Percentiles rank a stretch among this genome's conserved stretches.
phyloP scores from a whole-genome alignment of 495 filamentous ascomycete genomes.

The Penicillium odoratum region DNA sequence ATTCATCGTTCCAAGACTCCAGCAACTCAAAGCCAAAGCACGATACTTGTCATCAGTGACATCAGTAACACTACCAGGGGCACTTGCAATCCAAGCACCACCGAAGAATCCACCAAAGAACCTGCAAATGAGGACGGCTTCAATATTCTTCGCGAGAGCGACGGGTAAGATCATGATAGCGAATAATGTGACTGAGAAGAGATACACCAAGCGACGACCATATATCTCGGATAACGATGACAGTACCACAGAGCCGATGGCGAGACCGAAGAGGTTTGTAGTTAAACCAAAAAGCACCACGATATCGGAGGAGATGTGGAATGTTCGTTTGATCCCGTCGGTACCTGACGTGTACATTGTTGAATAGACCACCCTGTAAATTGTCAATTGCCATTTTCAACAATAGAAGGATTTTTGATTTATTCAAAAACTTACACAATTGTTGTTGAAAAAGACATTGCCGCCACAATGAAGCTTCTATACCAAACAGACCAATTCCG shows the following conservation, averaged over 20 bases:
- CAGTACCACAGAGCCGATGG: slow-evolving; percentile 64
- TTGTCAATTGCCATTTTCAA: neutral
- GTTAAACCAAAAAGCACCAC: slow-evolving; percentile 71
- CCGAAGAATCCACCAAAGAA: slow-evolving; percentile 65
- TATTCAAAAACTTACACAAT: slow-evolving; percentile 43
- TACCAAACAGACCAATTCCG: slow-evolving; percentile 68
- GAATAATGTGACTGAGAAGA: slow-evolving; percentile 60
- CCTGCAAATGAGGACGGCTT: slow-evolving; percentile 58
- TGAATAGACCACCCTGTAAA: slow-evolving; percentile 61
- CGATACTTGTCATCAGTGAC: slow-evolving; percentile 66
- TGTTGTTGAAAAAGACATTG: slow-evolving; percentile 66
- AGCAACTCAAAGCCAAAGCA: slow-evolving; percentile 66
- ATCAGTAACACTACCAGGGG: slow-evolving; percentile 74
- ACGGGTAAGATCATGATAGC: slow-evolving; percentile 66
- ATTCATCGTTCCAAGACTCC: slow-evolving; percentile 71
- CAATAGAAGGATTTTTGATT: neutral
- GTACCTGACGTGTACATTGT: slow-evolving; percentile 74
- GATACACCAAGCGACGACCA: slow-evolving; percentile 68
- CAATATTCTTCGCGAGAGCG: slow-evolving; percentile 66
- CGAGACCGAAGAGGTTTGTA: slow-evolving; percentile 68
- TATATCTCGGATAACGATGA: slow-evolving; percentile 78
- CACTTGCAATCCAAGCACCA: slow-evolving; percentile 65
- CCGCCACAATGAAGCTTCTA: slow-evolving; percentile 55
- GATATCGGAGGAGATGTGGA: slow-evolving; percentile 52
- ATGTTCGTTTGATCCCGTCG: slow-evolving; percentile 64